phyloP scores from a whole-genome alignment of 257 asterid genomes.

The Galeopsis tetrahit region DNA sequence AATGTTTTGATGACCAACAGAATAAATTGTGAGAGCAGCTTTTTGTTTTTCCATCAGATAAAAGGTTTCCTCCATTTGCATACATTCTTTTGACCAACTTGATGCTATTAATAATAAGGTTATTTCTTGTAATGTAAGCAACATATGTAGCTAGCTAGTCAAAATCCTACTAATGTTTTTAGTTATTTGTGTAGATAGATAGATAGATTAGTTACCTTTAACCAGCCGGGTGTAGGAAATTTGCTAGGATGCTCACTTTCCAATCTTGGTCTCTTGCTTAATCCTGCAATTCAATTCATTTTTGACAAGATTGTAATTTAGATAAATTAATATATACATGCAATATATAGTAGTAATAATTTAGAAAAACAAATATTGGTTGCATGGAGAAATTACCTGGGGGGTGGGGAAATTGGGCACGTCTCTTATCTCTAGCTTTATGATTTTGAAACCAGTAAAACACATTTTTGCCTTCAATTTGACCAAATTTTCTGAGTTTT shows the following conservation, averaged over 20 bases:
- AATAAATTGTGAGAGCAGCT: conserved; percentile 43
- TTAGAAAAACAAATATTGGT: too few species aligned
- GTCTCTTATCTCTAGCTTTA: conserved; percentile 77
- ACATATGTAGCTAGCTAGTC: conserved; percentile 13
- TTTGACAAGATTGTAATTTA: too few species aligned
- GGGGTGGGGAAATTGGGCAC: conserved; percentile 12
- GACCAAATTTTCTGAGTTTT: conserved; percentile 62
- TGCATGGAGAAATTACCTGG: neutral
- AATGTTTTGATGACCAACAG: conserved; percentile 43
- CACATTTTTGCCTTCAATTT: conserved; percentile 77
- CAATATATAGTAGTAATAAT: too few species aligned
- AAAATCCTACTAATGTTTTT: conserved; percentile 22
- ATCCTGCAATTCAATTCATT: conserved; percentile 41
- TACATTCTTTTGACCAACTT: conserved; percentile 35
- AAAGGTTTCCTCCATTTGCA: conserved; percentile 26
- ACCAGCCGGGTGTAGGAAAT: conserved; percentile 17
- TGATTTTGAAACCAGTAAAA: conserved; percentile 89
- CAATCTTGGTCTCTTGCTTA: conserved; percentile 38
- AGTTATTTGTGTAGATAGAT: too few species aligned
- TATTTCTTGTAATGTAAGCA: conserved; percentile 32
- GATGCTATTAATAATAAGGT: conserved; percentile 26
- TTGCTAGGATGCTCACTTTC: conserved; percentile 43
- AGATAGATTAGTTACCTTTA: too few species aligned
- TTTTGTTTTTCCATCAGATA: conserved; percentile 51
- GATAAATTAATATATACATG: too few species aligned